phyloP scores from a whole-genome alignment of 306 rosid genomes.

The Trifolium repens region DNA sequence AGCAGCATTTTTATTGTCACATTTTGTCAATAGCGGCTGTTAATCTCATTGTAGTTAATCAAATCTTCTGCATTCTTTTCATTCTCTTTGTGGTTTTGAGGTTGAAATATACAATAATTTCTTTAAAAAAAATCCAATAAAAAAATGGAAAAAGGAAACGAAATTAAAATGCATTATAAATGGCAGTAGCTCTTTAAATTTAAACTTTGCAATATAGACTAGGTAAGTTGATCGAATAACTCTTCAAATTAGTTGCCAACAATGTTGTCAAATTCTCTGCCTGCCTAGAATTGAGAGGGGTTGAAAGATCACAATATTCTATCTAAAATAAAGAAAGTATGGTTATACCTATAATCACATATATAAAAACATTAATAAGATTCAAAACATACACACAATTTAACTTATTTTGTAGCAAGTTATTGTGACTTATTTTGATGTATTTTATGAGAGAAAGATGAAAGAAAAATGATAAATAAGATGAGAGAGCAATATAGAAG shows the following conservation, averaged over 20 bases:
- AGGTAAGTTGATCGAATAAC: too few relatives aligned
- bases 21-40: not conserved
- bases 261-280: not conserved
- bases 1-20: not conserved
- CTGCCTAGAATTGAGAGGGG: not conserved
- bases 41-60: slow-evolving; percentile 13
- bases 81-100: not conserved
- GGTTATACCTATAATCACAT: too few relatives aligned
- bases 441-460: too few relatives aligned
- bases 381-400: too few relatives aligned
- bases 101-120: not conserved
- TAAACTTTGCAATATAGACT: too few relatives aligned
- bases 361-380: too few relatives aligned
- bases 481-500: too few relatives aligned
- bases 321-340: not conserved
- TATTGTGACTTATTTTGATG: too few relatives aligned
- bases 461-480: too few relatives aligned
- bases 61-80: slow-evolving; percentile 12
- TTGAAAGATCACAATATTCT: not conserved
- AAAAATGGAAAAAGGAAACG: not conserved
- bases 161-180: not conserved
- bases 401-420: too few relatives aligned
- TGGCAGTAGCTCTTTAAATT: not conserved
- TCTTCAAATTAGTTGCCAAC: not conserved
- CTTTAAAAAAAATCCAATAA: too few relatives aligned